Evolutionary conservation across 345 rosid genomes (phyloP).

Genomic region (Salix caprea): DNA sequence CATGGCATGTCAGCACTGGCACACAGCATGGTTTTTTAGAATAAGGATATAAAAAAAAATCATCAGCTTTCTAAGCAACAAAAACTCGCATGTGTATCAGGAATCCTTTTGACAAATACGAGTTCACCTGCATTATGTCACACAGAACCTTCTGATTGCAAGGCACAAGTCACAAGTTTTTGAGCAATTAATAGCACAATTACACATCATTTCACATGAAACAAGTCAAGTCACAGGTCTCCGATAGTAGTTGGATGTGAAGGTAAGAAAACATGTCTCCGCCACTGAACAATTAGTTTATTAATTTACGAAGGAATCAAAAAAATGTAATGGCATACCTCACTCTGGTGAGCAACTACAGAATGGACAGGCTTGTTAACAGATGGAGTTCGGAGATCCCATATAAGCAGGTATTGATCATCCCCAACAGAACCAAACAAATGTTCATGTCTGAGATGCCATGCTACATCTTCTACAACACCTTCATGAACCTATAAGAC

Average conservation of each 20-base stretch:
- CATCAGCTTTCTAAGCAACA: not conserved
- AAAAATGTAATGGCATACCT: conserved; percentile 41
- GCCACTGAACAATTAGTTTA: not conserved
- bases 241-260: not conserved
- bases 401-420: conserved; percentile 82
- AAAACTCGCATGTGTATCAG: not conserved
- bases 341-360: conserved; percentile 93
- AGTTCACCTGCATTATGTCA: not conserved
- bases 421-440: conserved; percentile 98
- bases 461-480: conserved; percentile 97
- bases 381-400: conserved; percentile 87
- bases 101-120: not conserved
- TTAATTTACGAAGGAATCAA: not conserved
- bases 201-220: not conserved
- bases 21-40: not conserved
- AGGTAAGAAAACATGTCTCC: not conserved
- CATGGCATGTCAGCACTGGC: not conserved
- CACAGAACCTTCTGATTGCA: not conserved
- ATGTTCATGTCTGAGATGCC: conserved; percentile 96
- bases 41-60: not conserved
- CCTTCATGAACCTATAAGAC: conserved; percentile 84
- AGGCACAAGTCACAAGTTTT: not conserved
- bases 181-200: not conserved
- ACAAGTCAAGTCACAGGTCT: not conserved
- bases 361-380: conserved; percentile 72